phyloP scores from a whole-genome alignment of 805 yeast species.

The Lachancea meyersii region DNA sequence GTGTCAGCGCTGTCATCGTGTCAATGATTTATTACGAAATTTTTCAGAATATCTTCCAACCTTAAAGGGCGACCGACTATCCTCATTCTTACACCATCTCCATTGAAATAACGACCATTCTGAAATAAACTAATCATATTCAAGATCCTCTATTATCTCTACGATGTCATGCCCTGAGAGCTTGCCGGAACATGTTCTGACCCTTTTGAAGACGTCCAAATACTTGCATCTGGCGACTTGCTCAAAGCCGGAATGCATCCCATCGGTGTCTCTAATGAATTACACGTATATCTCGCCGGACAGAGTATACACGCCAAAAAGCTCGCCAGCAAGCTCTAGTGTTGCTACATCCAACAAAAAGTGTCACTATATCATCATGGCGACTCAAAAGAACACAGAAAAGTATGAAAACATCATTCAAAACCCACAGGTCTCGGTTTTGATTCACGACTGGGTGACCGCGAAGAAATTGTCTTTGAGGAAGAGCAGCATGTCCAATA shows the following conservation, averaged over 20 bases:
- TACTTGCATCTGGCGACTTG: conserved; percentile 84
- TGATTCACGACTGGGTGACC: conserved; percentile 88
- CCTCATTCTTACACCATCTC: background rate
- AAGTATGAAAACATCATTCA: conserved; percentile 62
- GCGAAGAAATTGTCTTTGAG: conserved; percentile 40
- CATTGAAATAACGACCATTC: background rate
- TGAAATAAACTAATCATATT: background rate
- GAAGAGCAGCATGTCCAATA: conserved; percentile 24
- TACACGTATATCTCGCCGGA: conserved; percentile 57
- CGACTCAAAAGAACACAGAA: conserved; percentile 65
- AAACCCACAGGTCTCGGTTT: conserved; percentile 74
- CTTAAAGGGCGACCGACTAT: background rate
- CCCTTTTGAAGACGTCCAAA: conserved; percentile 52
- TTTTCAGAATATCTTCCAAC: background rate
- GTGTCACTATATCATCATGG: conserved; percentile 54
- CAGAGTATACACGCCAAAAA: conserved; percentile 32
- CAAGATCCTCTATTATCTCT: background rate
- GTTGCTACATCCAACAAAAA: conserved; percentile 20
- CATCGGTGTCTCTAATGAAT: conserved; percentile 90
- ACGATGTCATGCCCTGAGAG: conserved; percentile 31
- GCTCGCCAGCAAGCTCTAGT: conserved; percentile 19
- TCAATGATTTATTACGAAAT: background rate
- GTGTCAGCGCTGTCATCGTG: background rate
- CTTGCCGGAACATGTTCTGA: conserved; percentile 36
- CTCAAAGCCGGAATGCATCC: conserved; percentile 48